Conservation (phyloP, 1,139 yeast genomes). For the Hansenula lynferdii region DNA sequence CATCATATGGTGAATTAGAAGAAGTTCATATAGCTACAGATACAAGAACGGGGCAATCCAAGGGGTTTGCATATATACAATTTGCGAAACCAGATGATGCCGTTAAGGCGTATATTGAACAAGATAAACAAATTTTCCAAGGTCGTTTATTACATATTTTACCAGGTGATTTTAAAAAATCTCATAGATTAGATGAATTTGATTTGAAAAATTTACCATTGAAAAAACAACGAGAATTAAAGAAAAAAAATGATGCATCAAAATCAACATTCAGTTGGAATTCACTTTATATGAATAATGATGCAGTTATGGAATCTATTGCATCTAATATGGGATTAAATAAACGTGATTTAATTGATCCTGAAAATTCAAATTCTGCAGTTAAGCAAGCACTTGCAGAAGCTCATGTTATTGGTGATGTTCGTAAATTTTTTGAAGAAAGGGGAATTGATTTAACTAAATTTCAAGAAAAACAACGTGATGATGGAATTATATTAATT, state of each 20-base stretch:
- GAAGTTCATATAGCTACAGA: constrained; percentile 92
- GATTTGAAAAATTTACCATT: constrained; percentile 86
- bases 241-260: constrained; percentile 78
- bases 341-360: constrained; percentile 82
- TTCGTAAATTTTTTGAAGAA: constrained; percentile 76
- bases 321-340: constrained; percentile 79
- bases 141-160: constrained; percentile 89
- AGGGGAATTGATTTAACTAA: constrained; percentile 81
- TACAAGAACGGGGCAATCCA: constrained; percentile 83
- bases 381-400: constrained; percentile 99
- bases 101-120: constrained; percentile 58
- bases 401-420: constrained; percentile 91
- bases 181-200: constrained; percentile 79
- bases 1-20: constrained; percentile 48
- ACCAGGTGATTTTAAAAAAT: constrained; percentile 79
- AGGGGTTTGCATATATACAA: constrained; percentile 88
- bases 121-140: constrained; percentile 90
- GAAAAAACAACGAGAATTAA: constrained; percentile 84
- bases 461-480: constrained; percentile 66
- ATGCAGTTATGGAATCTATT: constrained; percentile 88
- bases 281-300: constrained; percentile 82
- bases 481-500: constrained; percentile 75
- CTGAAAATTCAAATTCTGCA: constrained; percentile 81
- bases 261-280: constrained; percentile 93
- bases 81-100: constrained; percentile 69